These are phyloP conservation scores for Teratosphaeria gauchensis DNA, from an alignment of 2,329 filamentous ascomycete genomes.

Conservation along the genomic window DNA sequence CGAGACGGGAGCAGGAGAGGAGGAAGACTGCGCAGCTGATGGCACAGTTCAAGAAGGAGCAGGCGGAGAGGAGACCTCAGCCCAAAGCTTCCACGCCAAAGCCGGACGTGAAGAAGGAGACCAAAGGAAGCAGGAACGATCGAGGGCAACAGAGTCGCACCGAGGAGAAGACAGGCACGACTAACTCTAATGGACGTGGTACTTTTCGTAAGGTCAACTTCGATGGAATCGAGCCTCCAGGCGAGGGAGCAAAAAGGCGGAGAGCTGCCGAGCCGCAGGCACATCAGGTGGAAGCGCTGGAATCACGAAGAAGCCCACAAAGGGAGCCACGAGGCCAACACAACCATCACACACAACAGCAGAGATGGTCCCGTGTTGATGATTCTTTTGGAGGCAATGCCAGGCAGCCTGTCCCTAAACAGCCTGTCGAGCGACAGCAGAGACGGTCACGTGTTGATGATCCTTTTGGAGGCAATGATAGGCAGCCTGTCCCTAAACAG, in stretches of 20 bases:
- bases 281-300: neutral
- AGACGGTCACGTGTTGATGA: neutral
- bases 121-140: neutral
- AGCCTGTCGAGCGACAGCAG: neutral
- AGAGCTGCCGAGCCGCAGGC: neutral
- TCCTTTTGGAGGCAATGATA: neutral
- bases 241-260: neutral
- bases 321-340: neutral
- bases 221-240: neutral
- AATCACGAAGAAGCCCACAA: neutral
- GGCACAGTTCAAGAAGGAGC: neutral
- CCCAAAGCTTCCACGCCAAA: neutral
- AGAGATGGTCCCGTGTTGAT: neutral
- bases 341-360: neutral
- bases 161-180: neutral
- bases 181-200: neutral
- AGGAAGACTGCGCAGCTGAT: neutral
- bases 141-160: neutral
- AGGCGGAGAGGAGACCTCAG: neutral
- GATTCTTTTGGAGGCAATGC: neutral
- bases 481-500: neutral
- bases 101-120: neutral
- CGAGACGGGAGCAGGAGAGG: neutral
- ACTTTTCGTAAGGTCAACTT: neutral
- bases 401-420: neutral